phyloP scores from a whole-genome alignment of 164 flowering plant species.

The Malania oleifera region DNA sequence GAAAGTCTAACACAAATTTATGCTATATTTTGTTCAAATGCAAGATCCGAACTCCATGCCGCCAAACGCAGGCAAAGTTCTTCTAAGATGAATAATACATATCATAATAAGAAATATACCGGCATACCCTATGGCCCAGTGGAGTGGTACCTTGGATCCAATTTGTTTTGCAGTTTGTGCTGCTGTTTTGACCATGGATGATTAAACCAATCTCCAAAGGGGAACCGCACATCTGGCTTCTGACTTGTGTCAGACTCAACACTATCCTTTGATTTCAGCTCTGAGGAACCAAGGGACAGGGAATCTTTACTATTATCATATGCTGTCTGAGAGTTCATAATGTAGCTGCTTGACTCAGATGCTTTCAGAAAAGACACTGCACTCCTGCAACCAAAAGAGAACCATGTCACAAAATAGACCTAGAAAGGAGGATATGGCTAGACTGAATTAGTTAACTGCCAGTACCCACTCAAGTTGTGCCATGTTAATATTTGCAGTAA shows the following conservation, averaged over 20 bases:
- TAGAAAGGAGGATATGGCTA: neutral
- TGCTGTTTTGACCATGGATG: constrained; percentile 42
- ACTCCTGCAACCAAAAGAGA: constrained; percentile 52
- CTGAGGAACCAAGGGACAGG: constrained; percentile 21
- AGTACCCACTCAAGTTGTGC: neutral
- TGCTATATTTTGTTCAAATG: no score
- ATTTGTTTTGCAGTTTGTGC: constrained; percentile 13
- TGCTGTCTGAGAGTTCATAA: constrained; percentile 22
- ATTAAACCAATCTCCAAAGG: constrained; percentile 58
- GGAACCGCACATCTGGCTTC: constrained; percentile 35
- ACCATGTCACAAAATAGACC: neutral
- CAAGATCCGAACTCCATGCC: no score
- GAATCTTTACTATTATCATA: constrained; percentile 9
- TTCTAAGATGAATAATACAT: neutral
- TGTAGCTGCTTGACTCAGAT: constrained; percentile 23
- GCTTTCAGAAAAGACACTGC: constrained; percentile 60
- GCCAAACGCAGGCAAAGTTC: neutral
- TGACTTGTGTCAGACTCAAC: constrained; percentile 17
- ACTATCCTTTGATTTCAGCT: constrained; percentile 20
- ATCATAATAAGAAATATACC: neutral
- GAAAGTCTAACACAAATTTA: no score
- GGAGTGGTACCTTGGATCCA: constrained; percentile 28
- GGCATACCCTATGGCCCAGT: no score
- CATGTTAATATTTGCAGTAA: neutral
- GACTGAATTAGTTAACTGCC: no score